These are phyloP conservation scores for Helicocarpus griseus DNA, from an alignment of 2,329 filamentous ascomycete genomes.

Conservation along the genomic window DNA sequence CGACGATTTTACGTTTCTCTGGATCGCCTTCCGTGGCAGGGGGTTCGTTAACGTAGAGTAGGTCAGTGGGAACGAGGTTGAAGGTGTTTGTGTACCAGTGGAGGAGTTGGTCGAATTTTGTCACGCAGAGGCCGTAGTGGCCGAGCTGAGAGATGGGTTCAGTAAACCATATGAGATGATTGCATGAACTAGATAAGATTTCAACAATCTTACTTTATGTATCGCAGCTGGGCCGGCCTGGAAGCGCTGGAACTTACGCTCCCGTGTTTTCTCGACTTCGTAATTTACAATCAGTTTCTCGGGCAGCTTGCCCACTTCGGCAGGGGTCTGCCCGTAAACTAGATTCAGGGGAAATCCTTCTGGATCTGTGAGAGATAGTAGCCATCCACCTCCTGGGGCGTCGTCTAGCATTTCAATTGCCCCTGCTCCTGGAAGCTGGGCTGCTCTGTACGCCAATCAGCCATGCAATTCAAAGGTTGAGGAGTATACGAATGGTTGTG, in stretches of 20 bases:
- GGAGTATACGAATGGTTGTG: not conserved
- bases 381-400: conserved; percentile 31
- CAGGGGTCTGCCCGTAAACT: conserved; percentile 27
- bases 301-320: conserved; percentile 12
- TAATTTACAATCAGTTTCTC: conserved; percentile 19
- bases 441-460: conserved; percentile 1
- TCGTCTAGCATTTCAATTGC: conserved; percentile 23
- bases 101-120: conserved; percentile 18
- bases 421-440: conserved; percentile 20
- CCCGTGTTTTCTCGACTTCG: conserved; percentile 18
- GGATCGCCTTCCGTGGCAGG: not conserved
- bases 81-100: conserved; percentile 23
- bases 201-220: conserved; percentile 18
- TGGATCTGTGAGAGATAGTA: conserved; percentile 30
- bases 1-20: conserved; percentile 20
- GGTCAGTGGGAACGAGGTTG: conserved; percentile 23
- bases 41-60: conserved; percentile 14
- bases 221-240: conserved; percentile 22
- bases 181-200: not conserved
- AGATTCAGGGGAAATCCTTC: conserved; percentile 33
- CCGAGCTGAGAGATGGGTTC: conserved; percentile 16
- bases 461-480: not conserved
- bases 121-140: conserved; percentile 21
- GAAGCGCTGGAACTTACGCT: conserved; percentile 21
- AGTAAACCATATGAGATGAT: not conserved